Percentiles rank a stretch among this genome's conserved stretches.
phyloP scores from a whole-genome alignment of 2,329 filamentous ascomycete genomes.

The Ambrosiella beaveri region DNA sequence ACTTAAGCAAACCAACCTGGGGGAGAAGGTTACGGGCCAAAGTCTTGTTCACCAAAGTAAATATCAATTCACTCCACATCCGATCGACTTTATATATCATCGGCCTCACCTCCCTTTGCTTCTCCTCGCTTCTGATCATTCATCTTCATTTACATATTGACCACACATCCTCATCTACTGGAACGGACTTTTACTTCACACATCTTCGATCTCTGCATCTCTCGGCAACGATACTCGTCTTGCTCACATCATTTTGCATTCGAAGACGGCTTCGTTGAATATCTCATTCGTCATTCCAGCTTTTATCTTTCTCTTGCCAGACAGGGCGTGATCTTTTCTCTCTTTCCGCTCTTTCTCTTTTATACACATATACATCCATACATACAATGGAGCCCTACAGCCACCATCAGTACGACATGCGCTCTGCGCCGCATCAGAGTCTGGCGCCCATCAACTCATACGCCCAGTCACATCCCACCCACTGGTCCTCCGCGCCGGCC shows the following conservation, averaged over 20 bases:
- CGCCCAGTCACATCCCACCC: slow-evolving; percentile 1
- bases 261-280: background rate
- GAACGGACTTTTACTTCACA: background rate
- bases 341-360: background rate
- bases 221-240: background rate
- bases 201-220: background rate
- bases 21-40: background rate
- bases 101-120: background rate
- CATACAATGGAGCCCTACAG: background rate
- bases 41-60: background rate
- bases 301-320: background rate
- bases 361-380: slow-evolving; percentile 2
- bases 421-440: slow-evolving; percentile 4
- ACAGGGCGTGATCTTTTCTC: background rate
- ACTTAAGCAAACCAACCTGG: background rate
- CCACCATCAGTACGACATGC: background rate
- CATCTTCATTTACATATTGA: background rate
- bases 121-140: background rate
- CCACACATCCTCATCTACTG: background rate
- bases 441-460: slow-evolving; percentile 3
- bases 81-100: background rate
- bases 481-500: background rate
- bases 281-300: background rate
- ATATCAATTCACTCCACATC: background rate
- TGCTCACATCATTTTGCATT: background rate